Base-by-base conservation (phyloP, 805 yeast species). In the Lipomyces yamadae region DNA sequence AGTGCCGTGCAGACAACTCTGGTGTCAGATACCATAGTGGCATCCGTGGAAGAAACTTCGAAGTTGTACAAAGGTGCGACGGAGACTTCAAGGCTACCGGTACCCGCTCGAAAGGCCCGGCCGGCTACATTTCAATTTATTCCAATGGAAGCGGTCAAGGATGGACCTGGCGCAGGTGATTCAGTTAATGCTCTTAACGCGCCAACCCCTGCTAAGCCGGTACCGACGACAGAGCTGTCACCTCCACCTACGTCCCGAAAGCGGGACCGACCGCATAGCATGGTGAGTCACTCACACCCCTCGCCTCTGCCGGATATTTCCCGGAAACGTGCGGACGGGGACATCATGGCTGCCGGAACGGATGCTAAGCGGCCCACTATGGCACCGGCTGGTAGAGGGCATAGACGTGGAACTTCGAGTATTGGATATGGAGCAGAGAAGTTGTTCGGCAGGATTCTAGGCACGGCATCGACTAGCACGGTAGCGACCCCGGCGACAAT, bases 341-440 rank as follows among this genome's bases (percentile, higher is more conserved):
- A 50, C 6, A 39, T 29, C 33, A 54, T 61, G 34, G 56, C 63
- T 54, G 33, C 60, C n/a, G 39, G 63, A 39, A 55, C 35, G 42
- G 50, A 55, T 11, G 42, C 42, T 7, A 10, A 50, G 32, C 42
- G 58, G 52, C 39, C 65, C n/a, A 42, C 34, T 10, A 30, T 11
- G 37, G n/a, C 33, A 13, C 34, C 64, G 10, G 24, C 55, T 1
- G 32, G 8, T 29, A 60, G 39, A 34, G 65, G 66, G 5, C 70
- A 67, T 57, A 54, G 70, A 15, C 69, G 71, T 4, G 67, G 65
- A 10, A 61, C 53, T 3, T 68, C 70, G 15, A 68, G 70, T 58
- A 48, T 68, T n/a, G 63, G 71, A 39, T 68, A 65, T 48, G 56
- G 54, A 37, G 71, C 71, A 3, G 71, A 68, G 63, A 66, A 60